Conservation (phyloP, 495 filamentous ascomycete genomes). For the Penicillium argentinense region DNA sequence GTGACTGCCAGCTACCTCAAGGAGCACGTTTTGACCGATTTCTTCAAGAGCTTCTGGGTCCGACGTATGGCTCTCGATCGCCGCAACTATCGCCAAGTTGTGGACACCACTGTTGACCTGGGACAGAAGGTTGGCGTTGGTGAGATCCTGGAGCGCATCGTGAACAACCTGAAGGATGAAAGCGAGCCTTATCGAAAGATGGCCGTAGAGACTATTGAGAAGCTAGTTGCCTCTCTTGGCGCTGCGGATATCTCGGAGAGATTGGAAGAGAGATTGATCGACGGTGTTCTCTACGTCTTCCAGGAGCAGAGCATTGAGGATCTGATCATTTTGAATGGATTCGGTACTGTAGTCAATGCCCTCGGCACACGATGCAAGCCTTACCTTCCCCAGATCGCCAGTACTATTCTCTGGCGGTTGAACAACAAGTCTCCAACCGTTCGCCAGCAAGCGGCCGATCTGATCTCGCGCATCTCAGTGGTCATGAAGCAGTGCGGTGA, state of each 20-base stretch:
- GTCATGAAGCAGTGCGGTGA: conserved; percentile 99
- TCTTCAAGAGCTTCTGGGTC: conserved; percentile 99
- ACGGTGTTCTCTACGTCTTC: conserved; percentile 96
- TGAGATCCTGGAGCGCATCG: conserved; percentile 90
- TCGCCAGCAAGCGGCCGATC: conserved; percentile 93
- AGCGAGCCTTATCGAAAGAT: conserved; percentile 98
- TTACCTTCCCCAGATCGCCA: conserved; percentile 94
- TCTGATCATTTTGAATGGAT: conserved; percentile 95
- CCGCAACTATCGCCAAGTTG: conserved; percentile 94
- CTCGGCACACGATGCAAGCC: conserved; percentile 92
- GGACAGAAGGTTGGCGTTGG: conserved; percentile 95
- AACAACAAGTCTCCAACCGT: conserved; percentile 98
- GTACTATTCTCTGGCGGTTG: conserved; percentile 93
- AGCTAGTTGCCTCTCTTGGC: conserved; percentile 87
- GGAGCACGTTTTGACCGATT: conserved; percentile 90
- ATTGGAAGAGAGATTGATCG: conserved; percentile 88
- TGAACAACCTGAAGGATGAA: conserved; percentile 95
- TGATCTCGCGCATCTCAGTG: conserved; percentile 94
- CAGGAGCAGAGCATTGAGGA: conserved; percentile 98
- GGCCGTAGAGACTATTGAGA: conserved; percentile 97
- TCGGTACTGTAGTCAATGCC: conserved; percentile 96
- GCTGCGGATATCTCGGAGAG: conserved; percentile 92
- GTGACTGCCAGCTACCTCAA: conserved; percentile 94
- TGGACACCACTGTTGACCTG: conserved; percentile 96
- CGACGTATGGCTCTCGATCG: conserved; percentile 95